Base-by-base conservation (phyloP, 2,329 filamentous ascomycete species). In the Sclerotinia trifoliorum region DNA sequence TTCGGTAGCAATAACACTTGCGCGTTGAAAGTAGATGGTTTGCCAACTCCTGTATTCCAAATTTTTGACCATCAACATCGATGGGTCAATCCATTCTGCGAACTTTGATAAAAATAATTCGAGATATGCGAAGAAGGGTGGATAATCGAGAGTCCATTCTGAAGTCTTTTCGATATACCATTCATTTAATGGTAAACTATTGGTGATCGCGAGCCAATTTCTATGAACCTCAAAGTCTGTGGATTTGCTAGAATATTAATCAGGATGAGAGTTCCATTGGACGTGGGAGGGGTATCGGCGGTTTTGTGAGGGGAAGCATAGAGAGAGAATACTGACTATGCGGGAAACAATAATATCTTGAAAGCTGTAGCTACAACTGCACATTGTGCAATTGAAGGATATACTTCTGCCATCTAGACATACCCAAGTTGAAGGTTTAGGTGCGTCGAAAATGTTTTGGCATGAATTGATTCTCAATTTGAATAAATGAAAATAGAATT, bases 141-240 rank as follows among this genome's bases (percentile, higher is more conserved):
- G 95, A 78, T 99, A 99, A 81, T 99, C 95, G 77, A 99, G 89
- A 0, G 95, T 99, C 95, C 95, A 99, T 92, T 98, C 93, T 69
- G 95, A 99, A 2, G 94, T 97, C 81, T 94, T 90, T 84, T 99
- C 95, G 78, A 90, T 94, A 81, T 99, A 99, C 95, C 95, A 99
- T 74, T 96, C 84, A 79, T 91, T 88, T 63, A 94, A 81, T 3
- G 94, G 92, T 26, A 98, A 85, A 70, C 91, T 96, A 80, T 97
- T 85, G 5, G 95, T 98, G 74, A 98, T 93, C 71, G 95, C 95
- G 52, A 99, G 88, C 95, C 95, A 99, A 83, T 99, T 99, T 73
- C 95, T 90, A 81, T 99, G 95, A 67, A 99, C 95, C 80, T 99
- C 95, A 76, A 99, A 99, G 80, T 99, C 95, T 74, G 95, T 99